Conservation (phyloP, 495 filamentous ascomycete species). For the Recurvomyces mirabilis region DNA sequence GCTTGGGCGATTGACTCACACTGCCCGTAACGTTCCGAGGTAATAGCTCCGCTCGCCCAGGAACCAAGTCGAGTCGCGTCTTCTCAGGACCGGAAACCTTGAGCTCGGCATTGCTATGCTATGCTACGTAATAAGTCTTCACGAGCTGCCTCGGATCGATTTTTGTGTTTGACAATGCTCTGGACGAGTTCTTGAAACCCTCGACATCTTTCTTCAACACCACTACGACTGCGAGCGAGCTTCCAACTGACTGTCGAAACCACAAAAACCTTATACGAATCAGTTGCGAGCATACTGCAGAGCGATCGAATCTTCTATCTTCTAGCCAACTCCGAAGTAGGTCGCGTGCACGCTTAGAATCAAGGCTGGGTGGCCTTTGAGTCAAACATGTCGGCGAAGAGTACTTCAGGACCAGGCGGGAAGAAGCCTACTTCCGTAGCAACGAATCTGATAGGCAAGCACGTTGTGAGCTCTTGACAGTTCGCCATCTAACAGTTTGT, state of each 20-base stretch:
- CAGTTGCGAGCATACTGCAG: background rate
- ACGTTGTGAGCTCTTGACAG: background rate
- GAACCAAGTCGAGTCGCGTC: constrained; percentile 10
- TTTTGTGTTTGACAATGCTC: too few relatives aligned
- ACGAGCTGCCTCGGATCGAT: too few relatives aligned
- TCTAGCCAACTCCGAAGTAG: too few relatives aligned
- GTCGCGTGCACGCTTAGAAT: too few relatives aligned
- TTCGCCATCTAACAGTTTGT: constrained; percentile 11
- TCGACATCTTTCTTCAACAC: too few relatives aligned
- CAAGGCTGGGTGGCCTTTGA: too few relatives aligned
- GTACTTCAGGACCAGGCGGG: constrained; percentile 48
- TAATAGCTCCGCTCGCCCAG: constrained; percentile 21
- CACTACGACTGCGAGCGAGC: too few relatives aligned
- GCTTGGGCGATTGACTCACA: too few relatives aligned
- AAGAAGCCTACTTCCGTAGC: constrained; percentile 76
- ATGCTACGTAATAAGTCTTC: too few relatives aligned
- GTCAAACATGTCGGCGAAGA: constrained; percentile 53
- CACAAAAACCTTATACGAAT: background rate
- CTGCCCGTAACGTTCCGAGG: constrained; percentile 17
- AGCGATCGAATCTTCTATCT: too few relatives aligned
- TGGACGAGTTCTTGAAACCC: too few relatives aligned
- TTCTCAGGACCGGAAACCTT: background rate
- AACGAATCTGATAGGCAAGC: constrained; percentile 84
- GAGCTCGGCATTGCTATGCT: constrained; percentile 1
- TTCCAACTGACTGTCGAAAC: background rate